Percentiles rank a stretch among this genome's conserved stretches.
These are phyloP conservation scores for Gynostemma pentaphyllum DNA, from an alignment of 306 rosid genomes.

Conservation along the genomic window DNA sequence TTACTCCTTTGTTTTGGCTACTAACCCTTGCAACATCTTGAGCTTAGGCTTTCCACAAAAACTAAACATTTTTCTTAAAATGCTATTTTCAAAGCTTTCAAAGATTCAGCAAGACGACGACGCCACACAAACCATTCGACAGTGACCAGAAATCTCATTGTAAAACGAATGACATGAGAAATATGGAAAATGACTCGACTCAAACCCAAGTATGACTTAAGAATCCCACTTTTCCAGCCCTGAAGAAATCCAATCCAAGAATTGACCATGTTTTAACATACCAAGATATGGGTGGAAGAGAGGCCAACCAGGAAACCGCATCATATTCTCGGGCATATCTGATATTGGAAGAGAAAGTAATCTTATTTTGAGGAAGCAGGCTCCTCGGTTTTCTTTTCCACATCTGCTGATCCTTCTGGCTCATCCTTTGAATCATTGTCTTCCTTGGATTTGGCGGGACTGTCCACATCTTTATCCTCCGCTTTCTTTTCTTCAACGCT, in stretches of 20 bases:
- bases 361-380: conserved; percentile 48
- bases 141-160: background rate
- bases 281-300: conserved; percentile 7
- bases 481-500: conserved; percentile 57
- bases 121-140: background rate
- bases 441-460: conserved; percentile 11
- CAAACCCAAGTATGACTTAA: background rate
- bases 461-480: conserved; percentile 27
- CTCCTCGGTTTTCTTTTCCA: conserved; percentile 44
- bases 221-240: conserved; percentile 4
- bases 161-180: background rate
- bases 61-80: background rate
- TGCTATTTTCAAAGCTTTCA: background rate
- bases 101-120: background rate
- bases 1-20: background rate
- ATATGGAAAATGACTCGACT: conserved; percentile 6
- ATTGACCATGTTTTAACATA: background rate
- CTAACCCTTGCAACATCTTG: conserved; percentile 6
- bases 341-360: no score
- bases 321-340: background rate
- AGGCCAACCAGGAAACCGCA: background rate
- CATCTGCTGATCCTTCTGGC: conserved; percentile 26
- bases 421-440: conserved; percentile 20
- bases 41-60: background rate
- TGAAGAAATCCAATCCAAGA: background rate